Evolutionary conservation across 2,329 filamentous ascomycete genomes (phyloP).

Genomic region (Stachybotrys echinatus): DNA sequence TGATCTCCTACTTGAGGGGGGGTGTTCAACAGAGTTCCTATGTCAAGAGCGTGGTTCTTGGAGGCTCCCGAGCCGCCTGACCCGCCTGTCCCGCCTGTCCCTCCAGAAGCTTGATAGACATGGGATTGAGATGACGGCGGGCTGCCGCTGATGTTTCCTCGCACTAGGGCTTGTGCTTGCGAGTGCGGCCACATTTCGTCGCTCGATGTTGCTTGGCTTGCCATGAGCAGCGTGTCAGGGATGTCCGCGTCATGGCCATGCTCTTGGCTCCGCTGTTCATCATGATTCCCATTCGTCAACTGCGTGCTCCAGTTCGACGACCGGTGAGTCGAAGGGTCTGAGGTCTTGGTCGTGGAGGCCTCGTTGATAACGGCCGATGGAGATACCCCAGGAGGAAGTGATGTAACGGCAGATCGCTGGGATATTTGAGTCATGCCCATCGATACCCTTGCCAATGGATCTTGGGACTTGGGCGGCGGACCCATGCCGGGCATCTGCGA

Average conservation of each 20-base stretch:
- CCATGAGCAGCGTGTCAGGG: conserved; percentile 48
- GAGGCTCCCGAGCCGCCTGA: conserved; percentile 18
- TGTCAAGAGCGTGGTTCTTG: conserved; percentile 22
- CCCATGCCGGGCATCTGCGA: conserved; percentile 44
- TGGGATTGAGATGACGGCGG: conserved; percentile 33
- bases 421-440: conserved; percentile 54
- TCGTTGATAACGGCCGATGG: conserved; percentile 67
- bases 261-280: conserved; percentile 32
- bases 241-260: conserved; percentile 34
- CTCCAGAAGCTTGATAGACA: conserved; percentile 18
- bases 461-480: conserved; percentile 36
- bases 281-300: conserved; percentile 61
- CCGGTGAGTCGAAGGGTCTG: conserved; percentile 60
- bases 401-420: conserved; percentile 56
- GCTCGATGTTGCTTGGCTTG: conserved; percentile 42
- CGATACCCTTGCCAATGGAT: conserved; percentile 32
- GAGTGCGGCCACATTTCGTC: conserved; percentile 54
- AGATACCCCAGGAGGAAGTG: conserved; percentile 51
- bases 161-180: conserved; percentile 47
- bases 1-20: conserved; percentile 29
- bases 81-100: conserved; percentile 14
- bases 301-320: conserved; percentile 66
- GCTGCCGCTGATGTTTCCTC: conserved; percentile 30
- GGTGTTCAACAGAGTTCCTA: conserved; percentile 36
- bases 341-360: conserved; percentile 90